Conservation (phyloP, 2,329 filamentous ascomycete species). For the Pyricularia sp. region DNA sequence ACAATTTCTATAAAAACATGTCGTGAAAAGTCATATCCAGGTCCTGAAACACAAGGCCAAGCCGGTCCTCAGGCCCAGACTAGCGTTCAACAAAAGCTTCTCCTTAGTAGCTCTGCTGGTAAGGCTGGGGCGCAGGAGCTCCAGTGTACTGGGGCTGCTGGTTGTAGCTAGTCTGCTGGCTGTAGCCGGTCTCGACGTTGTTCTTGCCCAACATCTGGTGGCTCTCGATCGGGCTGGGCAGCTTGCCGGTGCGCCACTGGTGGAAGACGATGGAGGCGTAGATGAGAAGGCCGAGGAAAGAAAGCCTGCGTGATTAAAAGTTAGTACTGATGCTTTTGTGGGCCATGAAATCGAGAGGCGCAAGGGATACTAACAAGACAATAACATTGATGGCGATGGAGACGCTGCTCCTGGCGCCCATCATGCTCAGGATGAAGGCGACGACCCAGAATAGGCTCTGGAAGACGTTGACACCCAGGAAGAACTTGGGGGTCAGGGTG, state of each 20-base stretch:
- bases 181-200: neutral
- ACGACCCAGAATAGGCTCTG: conserved; percentile 16
- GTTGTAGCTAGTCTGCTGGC: neutral
- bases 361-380: conserved; percentile 13
- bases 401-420: conserved; percentile 8
- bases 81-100: neutral
- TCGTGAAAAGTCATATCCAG: neutral
- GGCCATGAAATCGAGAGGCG: neutral
- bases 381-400: conserved; percentile 12
- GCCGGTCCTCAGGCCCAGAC: neutral
- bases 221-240: neutral
- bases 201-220: neutral
- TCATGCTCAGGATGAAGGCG: conserved; percentile 14
- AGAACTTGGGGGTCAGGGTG: conserved; percentile 18
- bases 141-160: neutral
- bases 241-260: neutral
- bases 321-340: neutral
- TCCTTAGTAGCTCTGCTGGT: neutral
- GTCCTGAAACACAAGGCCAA: neutral
- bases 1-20: neutral
- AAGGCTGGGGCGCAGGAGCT: neutral
- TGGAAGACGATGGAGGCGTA: conserved; percentile 17
- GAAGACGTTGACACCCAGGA: conserved; percentile 17
- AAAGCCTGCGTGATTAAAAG: conserved; percentile 11
- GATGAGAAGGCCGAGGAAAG: conserved; percentile 19